Evolutionary conservation across 1,284 basidiomycete genomes (phyloP).

Genomic region (Hypsizygus ulmarius): DNA sequence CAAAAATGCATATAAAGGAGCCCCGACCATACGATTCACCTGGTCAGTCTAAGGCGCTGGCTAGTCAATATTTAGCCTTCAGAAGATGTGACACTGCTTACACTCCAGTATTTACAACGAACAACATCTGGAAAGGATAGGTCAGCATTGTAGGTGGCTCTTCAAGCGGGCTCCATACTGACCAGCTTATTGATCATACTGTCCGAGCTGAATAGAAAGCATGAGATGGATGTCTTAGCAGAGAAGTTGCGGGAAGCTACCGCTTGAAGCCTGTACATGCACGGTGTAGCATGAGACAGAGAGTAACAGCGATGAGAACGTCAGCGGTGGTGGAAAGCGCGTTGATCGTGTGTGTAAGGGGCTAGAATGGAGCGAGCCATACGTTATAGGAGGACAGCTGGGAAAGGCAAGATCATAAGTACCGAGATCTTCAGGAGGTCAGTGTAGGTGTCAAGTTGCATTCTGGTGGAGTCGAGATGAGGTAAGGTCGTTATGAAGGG

Average conservation of each 20-base stretch:
- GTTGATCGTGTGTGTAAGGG: constrained; percentile 45
- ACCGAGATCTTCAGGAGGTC: constrained; percentile 20
- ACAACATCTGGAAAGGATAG: constrained; percentile 37
- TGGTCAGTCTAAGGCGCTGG: constrained; percentile 25
- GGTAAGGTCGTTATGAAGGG: too few relatives aligned
- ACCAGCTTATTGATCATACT: constrained; percentile 46
- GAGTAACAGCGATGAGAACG: constrained; percentile 38
- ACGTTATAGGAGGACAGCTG: too few relatives aligned
- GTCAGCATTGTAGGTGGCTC: background rate
- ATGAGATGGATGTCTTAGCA: background rate
- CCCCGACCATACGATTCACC: constrained; percentile 15
- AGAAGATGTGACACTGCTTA: constrained; percentile 14
- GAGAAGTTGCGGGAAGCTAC: constrained; percentile 21
- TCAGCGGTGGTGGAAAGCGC: constrained; percentile 41
- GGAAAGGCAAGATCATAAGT: background rate
- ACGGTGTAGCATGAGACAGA: constrained; percentile 39
- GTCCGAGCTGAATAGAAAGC: constrained; percentile 37
- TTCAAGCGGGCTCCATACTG: background rate
- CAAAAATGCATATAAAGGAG: background rate
- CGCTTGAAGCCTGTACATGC: constrained; percentile 43
- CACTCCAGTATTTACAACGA: constrained; percentile 48
- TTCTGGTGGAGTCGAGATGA: constrained; percentile 3
- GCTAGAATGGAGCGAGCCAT: constrained; percentile 16
- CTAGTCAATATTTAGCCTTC: background rate
- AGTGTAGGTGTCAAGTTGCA: constrained; percentile 20